Percentiles rank a stretch among this genome's conserved stretches.
phyloP scores from a whole-genome alignment of 2,329 filamentous ascomycete genomes.

The Scleromitrula shiraiana region DNA sequence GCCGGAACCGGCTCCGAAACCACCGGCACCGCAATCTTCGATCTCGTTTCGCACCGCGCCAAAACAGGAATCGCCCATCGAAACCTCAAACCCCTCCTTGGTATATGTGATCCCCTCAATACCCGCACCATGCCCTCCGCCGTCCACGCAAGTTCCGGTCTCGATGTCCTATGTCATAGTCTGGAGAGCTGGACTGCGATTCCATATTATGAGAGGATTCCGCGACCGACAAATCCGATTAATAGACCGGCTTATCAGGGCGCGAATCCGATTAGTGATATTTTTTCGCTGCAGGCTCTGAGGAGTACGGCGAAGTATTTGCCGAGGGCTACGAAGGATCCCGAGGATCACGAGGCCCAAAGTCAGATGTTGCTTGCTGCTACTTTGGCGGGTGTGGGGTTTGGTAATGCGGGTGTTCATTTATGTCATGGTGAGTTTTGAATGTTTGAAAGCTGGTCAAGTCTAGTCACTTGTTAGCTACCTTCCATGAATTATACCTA shows the following conservation, averaged over 20 bases:
- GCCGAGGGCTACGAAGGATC: slow-evolving; percentile 76
- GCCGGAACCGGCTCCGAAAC: slow-evolving; percentile 89
- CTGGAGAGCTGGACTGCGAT: slow-evolving; percentile 98
- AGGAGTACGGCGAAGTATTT: slow-evolving; percentile 84
- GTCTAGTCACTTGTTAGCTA: no score
- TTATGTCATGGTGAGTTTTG: slow-evolving; percentile 52
- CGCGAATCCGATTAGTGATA: slow-evolving; percentile 94
- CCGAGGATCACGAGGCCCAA: slow-evolving; percentile 88
- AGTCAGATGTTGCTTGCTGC: slow-evolving; percentile 92
- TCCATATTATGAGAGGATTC: slow-evolving; percentile 78
- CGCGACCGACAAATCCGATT: slow-evolving; percentile 82
- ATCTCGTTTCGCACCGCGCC: slow-evolving; percentile 78
- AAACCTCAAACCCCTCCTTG: slow-evolving; percentile 89
- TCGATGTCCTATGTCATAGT: slow-evolving; percentile 92
- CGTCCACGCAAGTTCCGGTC: slow-evolving; percentile 82
- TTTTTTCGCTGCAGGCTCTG: slow-evolving; percentile 86
- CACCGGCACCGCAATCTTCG: slow-evolving; percentile 96
- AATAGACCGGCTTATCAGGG: slow-evolving; percentile 91
- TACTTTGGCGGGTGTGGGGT: slow-evolving; percentile 89
- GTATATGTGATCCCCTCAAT: slow-evolving; percentile 80
- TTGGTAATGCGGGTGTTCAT: slow-evolving; percentile 96
- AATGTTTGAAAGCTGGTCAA: background rate
- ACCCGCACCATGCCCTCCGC: slow-evolving; percentile 93
- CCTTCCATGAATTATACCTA: background rate
- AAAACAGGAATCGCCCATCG: slow-evolving; percentile 96